Base-by-base conservation (phyloP, 768 basidiomycete genomes). In the Lactarius sp. region DNA sequence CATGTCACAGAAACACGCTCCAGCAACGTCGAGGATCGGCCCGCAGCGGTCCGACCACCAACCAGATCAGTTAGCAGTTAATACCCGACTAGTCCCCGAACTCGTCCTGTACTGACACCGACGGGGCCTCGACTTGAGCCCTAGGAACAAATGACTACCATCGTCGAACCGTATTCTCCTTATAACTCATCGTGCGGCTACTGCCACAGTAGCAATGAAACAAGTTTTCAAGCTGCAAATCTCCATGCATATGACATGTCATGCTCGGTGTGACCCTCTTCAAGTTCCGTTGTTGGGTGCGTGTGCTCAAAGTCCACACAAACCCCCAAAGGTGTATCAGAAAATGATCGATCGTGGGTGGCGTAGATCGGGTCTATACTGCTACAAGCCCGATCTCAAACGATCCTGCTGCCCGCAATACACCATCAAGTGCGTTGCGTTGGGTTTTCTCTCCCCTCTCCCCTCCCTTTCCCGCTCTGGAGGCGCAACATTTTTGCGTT, bases 351-450 rank as follows among this genome's bases (percentile, higher is more conserved):
- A 92, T 74, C 80, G 86, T 20, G 90, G 91, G 31, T 94, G 91
- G 91, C 82, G 92, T 59, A 82, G 92, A 64, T 90, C 89, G 60
- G 90, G 90, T 75, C 78, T 77, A 34, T 94, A 86, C 75, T 86
- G 92, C 70, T 98, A 98, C 74, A 92, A 91, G 66, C 94, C 94
- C 4, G 86, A 95, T 73, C 77, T 95, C 74, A 81, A 78, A 66
- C 72, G 75, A 6, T 88, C 93, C 10, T 98, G 96, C 72, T 98
- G 96, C 72, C 92, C 95, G 0, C 90, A 94, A 68, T 96, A 97
- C 72, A 93, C 96, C 3, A 98, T 98, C 73, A 91, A 84, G 93
- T 90, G 69, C 60, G 78, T 72, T 72, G 55, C 49, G 46, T 34
- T 52, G 22, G 14, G 22, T 27, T 50, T 51, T 6, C 49, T 6